A percentile compares a stretch with the other conserved stretches of the same genome.
Conservation (phyloP, 768 basidiomycete genomes). For the Leccinellum albellum region DNA sequence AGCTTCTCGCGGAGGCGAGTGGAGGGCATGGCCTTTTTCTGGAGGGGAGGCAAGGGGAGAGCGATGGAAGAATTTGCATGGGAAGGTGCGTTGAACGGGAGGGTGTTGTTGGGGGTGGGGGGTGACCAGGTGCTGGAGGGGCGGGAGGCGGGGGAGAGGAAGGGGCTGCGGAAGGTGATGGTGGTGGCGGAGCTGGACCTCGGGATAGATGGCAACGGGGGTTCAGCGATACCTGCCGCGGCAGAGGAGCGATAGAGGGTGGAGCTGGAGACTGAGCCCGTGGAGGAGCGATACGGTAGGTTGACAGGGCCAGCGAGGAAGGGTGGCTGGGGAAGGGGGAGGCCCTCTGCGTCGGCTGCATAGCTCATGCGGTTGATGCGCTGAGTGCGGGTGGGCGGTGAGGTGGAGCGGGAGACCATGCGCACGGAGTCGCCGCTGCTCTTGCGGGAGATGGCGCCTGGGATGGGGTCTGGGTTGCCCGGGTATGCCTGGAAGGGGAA, state of each 20-base stretch:
- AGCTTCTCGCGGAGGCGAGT: constrained; percentile 54
- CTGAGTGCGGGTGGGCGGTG: constrained; percentile 16
- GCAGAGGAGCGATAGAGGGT: constrained; percentile 30
- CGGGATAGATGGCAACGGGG: constrained; percentile 28
- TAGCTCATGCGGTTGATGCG: constrained; percentile 19
- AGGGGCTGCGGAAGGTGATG: constrained; percentile 56
- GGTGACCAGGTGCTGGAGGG: constrained; percentile 62
- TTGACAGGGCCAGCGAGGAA: constrained; percentile 36
- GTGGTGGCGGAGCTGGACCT: constrained; percentile 41
- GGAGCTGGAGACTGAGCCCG: constrained; percentile 22
- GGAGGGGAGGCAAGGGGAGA: constrained; percentile 42
- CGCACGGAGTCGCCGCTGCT: constrained; percentile 40
- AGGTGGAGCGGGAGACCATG: constrained; percentile 24
- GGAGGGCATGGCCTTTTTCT: constrained; percentile 35
- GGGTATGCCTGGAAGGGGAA: constrained; percentile 60
- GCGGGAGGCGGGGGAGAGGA: constrained; percentile 68
- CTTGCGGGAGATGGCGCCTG: constrained; percentile 41
- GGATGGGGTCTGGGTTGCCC: constrained; percentile 63
- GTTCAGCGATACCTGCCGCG: constrained; percentile 19
- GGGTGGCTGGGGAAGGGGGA: constrained; percentile 45
- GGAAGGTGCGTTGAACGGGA: constrained; percentile 26
- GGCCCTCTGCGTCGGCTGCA: constrained; percentile 15
- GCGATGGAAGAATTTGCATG: constrained; percentile 27
- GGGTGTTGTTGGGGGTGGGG: constrained; percentile 36
- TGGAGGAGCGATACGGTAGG: constrained; percentile 38